Percentiles rank a stretch among this genome's conserved stretches.
Evolutionary conservation across 2,329 filamentous ascomycete species (phyloP).

Genomic region (Phyllosticta paracitricarpa): DNA sequence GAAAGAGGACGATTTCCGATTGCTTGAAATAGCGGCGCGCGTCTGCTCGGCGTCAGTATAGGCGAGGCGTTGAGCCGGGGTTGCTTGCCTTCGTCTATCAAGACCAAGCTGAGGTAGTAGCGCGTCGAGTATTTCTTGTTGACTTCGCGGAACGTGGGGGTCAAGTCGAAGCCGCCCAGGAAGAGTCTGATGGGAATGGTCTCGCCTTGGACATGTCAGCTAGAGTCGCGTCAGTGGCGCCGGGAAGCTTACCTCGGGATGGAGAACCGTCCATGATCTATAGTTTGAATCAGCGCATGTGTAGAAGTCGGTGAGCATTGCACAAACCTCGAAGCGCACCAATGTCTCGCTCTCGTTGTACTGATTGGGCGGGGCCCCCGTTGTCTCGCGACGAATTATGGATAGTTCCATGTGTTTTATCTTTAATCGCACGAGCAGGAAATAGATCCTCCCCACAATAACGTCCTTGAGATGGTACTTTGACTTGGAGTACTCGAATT

Average conservation of each 20-base stretch:
- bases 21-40: constrained; percentile 98
- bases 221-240: background rate
- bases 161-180: constrained; percentile 93
- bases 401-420: constrained; percentile 99
- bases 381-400: constrained; percentile 94
- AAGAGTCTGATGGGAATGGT: constrained; percentile 96
- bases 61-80: background rate
- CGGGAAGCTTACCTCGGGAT: constrained; percentile 58
- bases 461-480: constrained; percentile 99
- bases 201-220: constrained; percentile 44
- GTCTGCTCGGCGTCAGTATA: constrained; percentile 44
- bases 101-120: constrained; percentile 91
- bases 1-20: constrained; percentile 93
- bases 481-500: constrained; percentile 98
- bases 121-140: constrained; percentile 99
- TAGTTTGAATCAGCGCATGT: constrained; percentile 10
- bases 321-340: constrained; percentile 77
- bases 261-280: constrained; percentile 99
- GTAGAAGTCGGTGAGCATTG: background rate
- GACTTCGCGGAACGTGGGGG: constrained; percentile 95
- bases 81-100: constrained; percentile 78
- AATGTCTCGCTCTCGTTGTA: constrained; percentile 99
- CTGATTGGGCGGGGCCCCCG: constrained; percentile 91
- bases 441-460: constrained; percentile 97
- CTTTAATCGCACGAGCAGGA: constrained; percentile 90